Conservation (phyloP, 495 filamentous ascomycete genomes). For the Aspergillus panamensis region DNA sequence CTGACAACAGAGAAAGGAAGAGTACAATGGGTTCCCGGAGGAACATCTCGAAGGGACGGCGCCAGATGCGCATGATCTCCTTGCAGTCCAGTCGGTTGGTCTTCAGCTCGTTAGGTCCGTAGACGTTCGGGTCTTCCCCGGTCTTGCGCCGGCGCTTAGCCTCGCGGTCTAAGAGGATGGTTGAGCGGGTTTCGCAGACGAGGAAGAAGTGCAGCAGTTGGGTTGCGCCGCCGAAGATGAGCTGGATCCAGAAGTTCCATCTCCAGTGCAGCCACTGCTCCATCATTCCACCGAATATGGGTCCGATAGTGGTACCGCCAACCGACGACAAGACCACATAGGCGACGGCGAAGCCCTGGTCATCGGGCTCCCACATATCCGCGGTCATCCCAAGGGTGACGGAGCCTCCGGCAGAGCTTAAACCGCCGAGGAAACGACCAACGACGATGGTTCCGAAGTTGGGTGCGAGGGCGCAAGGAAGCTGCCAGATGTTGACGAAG, state of each 20-base stretch:
- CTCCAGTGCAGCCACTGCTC: constrained; percentile 63
- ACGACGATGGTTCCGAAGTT: constrained; percentile 67
- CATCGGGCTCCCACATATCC: constrained; percentile 71
- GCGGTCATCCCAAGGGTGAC: constrained; percentile 82
- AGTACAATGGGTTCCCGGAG: constrained; percentile 73
- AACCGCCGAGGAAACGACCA: constrained; percentile 63
- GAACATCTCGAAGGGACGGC: constrained; percentile 76
- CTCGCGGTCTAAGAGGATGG: constrained; percentile 62
- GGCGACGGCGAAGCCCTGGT: constrained; percentile 63
- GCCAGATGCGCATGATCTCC: constrained; percentile 59
- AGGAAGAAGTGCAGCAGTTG: constrained; percentile 64
- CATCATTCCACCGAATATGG: constrained; percentile 76
- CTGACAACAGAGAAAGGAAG: constrained; percentile 65
- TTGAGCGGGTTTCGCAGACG: constrained; percentile 66
- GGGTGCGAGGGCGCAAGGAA: constrained; percentile 66
- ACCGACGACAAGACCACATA: constrained; percentile 75
- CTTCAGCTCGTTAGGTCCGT: constrained; percentile 60
- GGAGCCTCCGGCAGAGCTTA: constrained; percentile 72
- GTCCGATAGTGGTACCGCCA: constrained; percentile 70
- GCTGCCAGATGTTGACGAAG: constrained; percentile 71
- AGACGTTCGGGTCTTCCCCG: constrained; percentile 53
- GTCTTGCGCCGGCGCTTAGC: constrained; percentile 60
- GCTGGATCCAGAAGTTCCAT: constrained; percentile 79
- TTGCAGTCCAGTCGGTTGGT: constrained; percentile 47
- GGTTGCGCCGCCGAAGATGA: constrained; percentile 66